Percentiles rank a stretch among this genome's conserved stretches.
phyloP scores from a whole-genome alignment of 176 grass and related monocot genomes.

The Pontederia paniculata region DNA sequence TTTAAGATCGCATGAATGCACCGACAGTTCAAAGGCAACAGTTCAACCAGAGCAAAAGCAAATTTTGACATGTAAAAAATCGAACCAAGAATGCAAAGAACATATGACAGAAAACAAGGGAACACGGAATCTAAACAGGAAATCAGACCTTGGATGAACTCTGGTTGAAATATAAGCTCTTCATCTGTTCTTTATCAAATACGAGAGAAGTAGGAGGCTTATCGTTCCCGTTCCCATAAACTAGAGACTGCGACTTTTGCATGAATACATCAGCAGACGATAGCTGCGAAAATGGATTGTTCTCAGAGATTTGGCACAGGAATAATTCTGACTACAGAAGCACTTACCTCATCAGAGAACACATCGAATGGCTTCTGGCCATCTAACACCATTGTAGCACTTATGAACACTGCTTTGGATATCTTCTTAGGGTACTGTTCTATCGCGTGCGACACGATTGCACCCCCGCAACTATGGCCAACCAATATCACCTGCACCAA shows the following conservation, averaged over 20 bases:
- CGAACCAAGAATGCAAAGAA: too few species aligned
- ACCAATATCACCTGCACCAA: constrained; percentile 73
- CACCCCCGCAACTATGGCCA: constrained; percentile 91
- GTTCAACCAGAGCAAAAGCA: too few species aligned
- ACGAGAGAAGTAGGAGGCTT: constrained; percentile 74
- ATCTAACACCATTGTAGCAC: constrained; percentile 91
- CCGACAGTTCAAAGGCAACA: too few species aligned
- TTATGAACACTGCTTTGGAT: constrained; percentile 79
- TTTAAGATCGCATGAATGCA: too few species aligned
- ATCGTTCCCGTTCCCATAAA: constrained; percentile 78
- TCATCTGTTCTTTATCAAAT: constrained; percentile 90
- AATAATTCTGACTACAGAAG: not conserved
- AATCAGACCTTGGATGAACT: constrained; percentile 67
- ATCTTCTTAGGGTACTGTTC: constrained; percentile 60
- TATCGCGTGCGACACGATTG: constrained; percentile 68
- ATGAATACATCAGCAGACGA: constrained; percentile 85
- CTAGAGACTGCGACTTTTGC: constrained; percentile 75
- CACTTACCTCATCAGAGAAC: constrained; percentile 62
- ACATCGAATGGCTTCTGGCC: constrained; percentile 85
- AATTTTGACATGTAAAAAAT: too few species aligned
- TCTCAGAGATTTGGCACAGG: too few species aligned
- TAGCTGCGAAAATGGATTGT: constrained; percentile 70
- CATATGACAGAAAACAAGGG: not conserved
- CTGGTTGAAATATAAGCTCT: constrained; percentile 87
- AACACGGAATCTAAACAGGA: not conserved